Percentiles rank a stretch among this genome's conserved stretches.
Conservation (phyloP, 306 rosid genomes). For the Oemleria cerasiformis region DNA sequence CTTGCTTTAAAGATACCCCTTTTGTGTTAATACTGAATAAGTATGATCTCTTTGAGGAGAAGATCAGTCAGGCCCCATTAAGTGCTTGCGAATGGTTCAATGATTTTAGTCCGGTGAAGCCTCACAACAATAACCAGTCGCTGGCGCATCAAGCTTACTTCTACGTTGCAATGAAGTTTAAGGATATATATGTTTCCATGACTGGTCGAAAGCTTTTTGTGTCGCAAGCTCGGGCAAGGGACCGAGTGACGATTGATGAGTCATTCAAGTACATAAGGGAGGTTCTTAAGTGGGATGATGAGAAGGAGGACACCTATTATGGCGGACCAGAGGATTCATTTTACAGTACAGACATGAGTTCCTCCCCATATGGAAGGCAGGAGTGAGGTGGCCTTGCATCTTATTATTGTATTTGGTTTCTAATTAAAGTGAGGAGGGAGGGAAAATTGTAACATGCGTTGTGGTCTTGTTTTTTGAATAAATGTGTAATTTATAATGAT, state of each 20-base stretch:
- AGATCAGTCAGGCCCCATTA: constrained; percentile 52
- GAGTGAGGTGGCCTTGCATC: constrained; percentile 32
- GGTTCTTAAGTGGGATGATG: constrained; percentile 97
- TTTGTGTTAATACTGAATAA: constrained; percentile 83
- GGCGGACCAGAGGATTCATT: constrained; percentile 88
- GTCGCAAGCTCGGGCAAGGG: constrained; percentile 86
- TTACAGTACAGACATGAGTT: constrained; percentile 90
- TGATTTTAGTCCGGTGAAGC: constrained; percentile 66
- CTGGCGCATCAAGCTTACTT: constrained; percentile 89
- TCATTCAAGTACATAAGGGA: constrained; percentile 89
- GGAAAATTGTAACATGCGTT: constrained; percentile 27
- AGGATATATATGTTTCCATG: constrained; percentile 80
- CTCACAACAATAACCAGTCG: constrained; percentile 64
- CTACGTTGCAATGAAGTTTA: constrained; percentile 95
- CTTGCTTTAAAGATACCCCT: constrained; percentile 82
- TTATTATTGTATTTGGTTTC: constrained; percentile 9
- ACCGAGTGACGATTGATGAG: constrained; percentile 70
- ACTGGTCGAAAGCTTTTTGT: constrained; percentile 73
- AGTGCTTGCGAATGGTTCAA: constrained; percentile 78
- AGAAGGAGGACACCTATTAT: constrained; percentile 73
- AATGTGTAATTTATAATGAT: background rate
- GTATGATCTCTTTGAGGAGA: constrained; percentile 82
- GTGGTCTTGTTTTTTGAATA: constrained; percentile 10
- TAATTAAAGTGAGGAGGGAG: constrained; percentile 14
- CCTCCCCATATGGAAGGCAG: constrained; percentile 76